Evolutionary conservation across 2,329 filamentous ascomycete species (phyloP).

Genomic region (Aspergillus udagawae): DNA sequence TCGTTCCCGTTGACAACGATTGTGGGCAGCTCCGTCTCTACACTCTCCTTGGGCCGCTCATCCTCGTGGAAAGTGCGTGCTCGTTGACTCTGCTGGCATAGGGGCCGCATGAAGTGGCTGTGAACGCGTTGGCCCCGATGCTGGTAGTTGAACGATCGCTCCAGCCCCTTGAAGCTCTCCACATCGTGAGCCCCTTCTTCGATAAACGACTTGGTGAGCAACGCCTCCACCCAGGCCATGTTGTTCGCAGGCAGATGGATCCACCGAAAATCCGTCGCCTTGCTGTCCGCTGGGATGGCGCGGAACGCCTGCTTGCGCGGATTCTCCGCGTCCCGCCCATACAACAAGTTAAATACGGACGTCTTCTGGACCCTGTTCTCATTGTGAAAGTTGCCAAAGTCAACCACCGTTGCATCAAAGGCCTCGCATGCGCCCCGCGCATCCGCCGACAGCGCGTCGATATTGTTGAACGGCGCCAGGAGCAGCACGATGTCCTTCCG

Average conservation of each 20-base stretch:
- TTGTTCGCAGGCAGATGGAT: constrained; percentile 54
- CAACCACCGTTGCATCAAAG: constrained; percentile 52
- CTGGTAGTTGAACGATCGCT: constrained; percentile 59
- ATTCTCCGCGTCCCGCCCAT: constrained; percentile 47
- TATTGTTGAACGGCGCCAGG: constrained; percentile 36
- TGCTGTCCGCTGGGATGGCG: constrained; percentile 44
- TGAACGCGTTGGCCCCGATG: constrained; percentile 57
- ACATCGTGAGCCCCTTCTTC: constrained; percentile 61
- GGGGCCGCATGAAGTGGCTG: constrained; percentile 59
- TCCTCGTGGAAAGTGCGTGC: constrained; percentile 24
- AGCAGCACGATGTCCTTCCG: constrained; percentile 34
- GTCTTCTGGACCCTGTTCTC: constrained; percentile 45
- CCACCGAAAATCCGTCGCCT: constrained; percentile 49
- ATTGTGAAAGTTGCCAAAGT: constrained; percentile 47
- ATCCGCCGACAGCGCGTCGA: constrained; percentile 32
- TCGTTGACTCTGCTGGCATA: constrained; percentile 50
- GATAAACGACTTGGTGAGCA: constrained; percentile 62
- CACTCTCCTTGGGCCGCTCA: constrained; percentile 28
- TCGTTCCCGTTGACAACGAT: constrained; percentile 19
- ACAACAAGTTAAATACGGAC: constrained; percentile 51
- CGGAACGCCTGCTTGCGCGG: constrained; percentile 45
- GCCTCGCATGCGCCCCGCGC: constrained; percentile 45
- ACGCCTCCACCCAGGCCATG: constrained; percentile 57
- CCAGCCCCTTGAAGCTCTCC: constrained; percentile 60
- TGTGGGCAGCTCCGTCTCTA: constrained; percentile 7